Base-by-base conservation (phyloP, 345 rosid species). In the Populus ilicifolia region DNA sequence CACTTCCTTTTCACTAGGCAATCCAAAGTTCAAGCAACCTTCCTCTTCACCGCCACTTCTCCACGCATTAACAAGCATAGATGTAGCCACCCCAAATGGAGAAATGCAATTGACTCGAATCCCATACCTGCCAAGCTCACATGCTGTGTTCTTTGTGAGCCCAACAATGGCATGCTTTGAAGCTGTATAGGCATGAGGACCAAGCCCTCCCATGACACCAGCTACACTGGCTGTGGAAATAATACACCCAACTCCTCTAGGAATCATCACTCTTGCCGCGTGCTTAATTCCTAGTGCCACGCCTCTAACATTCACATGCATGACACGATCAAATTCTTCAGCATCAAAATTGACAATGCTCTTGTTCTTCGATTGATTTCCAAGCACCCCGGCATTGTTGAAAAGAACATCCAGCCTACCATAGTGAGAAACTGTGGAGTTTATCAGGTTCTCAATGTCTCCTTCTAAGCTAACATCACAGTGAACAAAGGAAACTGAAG, bases 131-230 rank as follows among this genome's bases (percentile, higher is more conserved):
- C 98, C 95, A 1, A 93, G 83, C 87, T 93, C 98, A 44, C 94
- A 89, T 1, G 97, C 95, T 3, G 92, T 80, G 83, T 90, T 93
- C 83, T 90, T 92, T 2, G 97, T 93, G 12, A 93, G 73, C 61
- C 98, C 98, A 59, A 92, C 90, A 54, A 89, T 89, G 71, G 97
- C 98, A 72, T 93, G 98, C 68, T 90, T 93, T 2, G 98, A 93
- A 9, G 97, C 97, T 8, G 98, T 87, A 81, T 93, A 93, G 3
- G 97, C 93, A 71, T 91, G 97, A 4, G 98, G 98, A 0, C 96
- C 98, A 50, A 93, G 86, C 4, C 97, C 97, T 0, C 98, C 96
- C 91, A 88, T 79, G 33, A 91, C 94, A 9, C 93, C 94, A 0
- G 94, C 98, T 29, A 92, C 95, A 43, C 98, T 93, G 0, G 98